phyloP scores from a whole-genome alignment of 2,329 filamentous ascomycete species.

The Aphanocladium album region DNA sequence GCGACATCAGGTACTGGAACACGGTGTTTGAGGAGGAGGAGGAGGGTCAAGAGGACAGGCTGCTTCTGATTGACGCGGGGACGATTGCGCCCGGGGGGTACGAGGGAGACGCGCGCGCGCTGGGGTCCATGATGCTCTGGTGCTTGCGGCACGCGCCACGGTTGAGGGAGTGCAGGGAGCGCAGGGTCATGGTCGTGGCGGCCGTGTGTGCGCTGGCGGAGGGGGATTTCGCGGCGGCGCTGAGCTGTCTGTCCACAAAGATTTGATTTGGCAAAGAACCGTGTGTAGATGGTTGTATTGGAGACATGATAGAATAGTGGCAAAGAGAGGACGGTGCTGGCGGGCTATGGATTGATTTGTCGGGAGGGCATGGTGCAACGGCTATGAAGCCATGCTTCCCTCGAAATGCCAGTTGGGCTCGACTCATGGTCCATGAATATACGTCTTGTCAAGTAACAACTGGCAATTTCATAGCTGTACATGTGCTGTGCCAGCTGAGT shows the following conservation, averaged over 20 bases:
- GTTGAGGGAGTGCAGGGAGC: not conserved
- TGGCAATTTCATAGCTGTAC: too few relatives aligned
- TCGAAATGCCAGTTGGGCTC: too few relatives aligned
- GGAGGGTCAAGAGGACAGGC: not conserved
- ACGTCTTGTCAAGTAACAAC: too few relatives aligned
- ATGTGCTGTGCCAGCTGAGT: too few relatives aligned
- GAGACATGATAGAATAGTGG: too few relatives aligned
- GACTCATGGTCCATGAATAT: too few relatives aligned
- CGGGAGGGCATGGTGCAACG: too few relatives aligned
- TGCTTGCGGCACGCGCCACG: not conserved
- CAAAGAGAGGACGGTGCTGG: too few relatives aligned
- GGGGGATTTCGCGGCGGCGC: not conserved
- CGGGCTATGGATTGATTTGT: too few relatives aligned
- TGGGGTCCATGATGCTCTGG: not conserved
- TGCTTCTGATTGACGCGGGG: not conserved
- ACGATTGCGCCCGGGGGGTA: not conserved
- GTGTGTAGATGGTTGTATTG: too few relatives aligned
- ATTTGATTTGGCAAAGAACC: too few relatives aligned
- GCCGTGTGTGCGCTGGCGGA: not conserved
- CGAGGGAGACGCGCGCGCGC: not conserved
- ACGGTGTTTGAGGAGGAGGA: not conserved
- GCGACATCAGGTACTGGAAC: not conserved
- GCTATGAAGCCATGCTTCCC: too few relatives aligned
- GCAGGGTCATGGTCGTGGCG: not conserved
- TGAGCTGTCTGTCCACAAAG: not conserved